phyloP scores from a whole-genome alignment of 78 protist species.

The Dictyostelium purpureum region DNA sequence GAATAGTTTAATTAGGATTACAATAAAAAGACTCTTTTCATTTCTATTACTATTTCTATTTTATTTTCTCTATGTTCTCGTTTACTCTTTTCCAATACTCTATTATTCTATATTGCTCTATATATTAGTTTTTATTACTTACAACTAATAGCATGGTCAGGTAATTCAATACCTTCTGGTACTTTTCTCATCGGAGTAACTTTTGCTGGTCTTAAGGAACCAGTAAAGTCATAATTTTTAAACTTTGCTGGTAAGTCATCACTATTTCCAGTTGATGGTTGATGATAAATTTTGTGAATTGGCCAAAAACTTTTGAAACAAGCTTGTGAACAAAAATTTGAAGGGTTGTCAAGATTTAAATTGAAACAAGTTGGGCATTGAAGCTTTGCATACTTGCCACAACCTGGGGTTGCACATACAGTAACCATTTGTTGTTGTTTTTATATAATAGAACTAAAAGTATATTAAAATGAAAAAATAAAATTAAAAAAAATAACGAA shows the following conservation, averaged over 20 bases:
- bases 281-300: slow-evolving; percentile 52
- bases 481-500: too few relatives aligned
- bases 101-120: too few relatives aligned
- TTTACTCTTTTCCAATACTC: neutral
- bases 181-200: slow-evolving; percentile 41
- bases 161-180: slow-evolving; percentile 22
- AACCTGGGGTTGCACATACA: neutral
- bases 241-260: neutral
- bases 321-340: slow-evolving; percentile 75
- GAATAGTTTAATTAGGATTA: too few relatives aligned
- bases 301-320: slow-evolving; percentile 68
- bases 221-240: slow-evolving; percentile 20
- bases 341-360: neutral
- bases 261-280: neutral
- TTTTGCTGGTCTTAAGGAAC: slow-evolving; percentile 51
- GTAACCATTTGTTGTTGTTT: too few relatives aligned
- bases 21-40: too few relatives aligned
- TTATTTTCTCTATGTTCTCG: neutral
- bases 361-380: slow-evolving; percentile 77
- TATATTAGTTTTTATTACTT: neutral
- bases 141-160: slow-evolving; percentile 70
- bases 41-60: too few relatives aligned
- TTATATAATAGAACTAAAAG: too few relatives aligned
- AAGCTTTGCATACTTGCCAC: slow-evolving; percentile 50
- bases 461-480: too few relatives aligned